Conservation (phyloP, 148 eudicot species). For the Selenicereus undatus region DNA sequence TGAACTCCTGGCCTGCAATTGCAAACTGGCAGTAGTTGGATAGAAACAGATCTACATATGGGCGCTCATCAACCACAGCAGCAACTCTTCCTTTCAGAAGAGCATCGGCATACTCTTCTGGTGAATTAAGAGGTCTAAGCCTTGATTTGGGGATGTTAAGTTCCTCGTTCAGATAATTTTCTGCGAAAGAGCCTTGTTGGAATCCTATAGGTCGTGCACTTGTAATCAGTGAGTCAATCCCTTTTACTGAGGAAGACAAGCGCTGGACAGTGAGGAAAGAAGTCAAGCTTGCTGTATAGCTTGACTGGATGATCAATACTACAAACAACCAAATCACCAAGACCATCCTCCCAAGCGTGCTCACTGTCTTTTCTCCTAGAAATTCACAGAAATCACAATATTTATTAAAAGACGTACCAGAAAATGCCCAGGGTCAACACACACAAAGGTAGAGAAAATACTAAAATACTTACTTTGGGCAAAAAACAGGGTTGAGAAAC, state of each 20-base stretch:
- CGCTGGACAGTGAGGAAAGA: conserved; percentile 87
- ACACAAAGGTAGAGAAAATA: conserved; percentile 11
- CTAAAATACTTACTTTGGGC: conserved; percentile 70
- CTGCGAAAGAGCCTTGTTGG: conserved; percentile 84
- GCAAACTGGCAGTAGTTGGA: conserved; percentile 56
- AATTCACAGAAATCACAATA: conserved; percentile 6
- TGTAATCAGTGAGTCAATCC: conserved; percentile 62
- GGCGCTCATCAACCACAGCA: conserved; percentile 87
- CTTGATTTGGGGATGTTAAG: conserved; percentile 62
- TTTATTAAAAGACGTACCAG: not conserved
- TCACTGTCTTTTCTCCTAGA: conserved; percentile 86
- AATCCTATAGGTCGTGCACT: conserved; percentile 55
- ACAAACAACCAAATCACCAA: conserved; percentile 86
- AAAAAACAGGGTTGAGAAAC: conserved; percentile 79
- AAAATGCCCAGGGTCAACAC: not conserved
- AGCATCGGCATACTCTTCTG: conserved; percentile 61
- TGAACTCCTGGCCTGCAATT: conserved; percentile 68
- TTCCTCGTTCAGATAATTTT: conserved; percentile 57
- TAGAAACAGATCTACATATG: conserved; percentile 66
- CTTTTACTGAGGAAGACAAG: conserved; percentile 59
- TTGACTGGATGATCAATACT: conserved; percentile 71
- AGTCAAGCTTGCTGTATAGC: conserved; percentile 93
- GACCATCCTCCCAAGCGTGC: conserved; percentile 79
- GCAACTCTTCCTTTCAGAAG: conserved; percentile 65
- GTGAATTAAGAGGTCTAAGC: conserved; percentile 61